Conservation (phyloP, 139 green algal genomes). For the Marvania coccoides region DNA sequence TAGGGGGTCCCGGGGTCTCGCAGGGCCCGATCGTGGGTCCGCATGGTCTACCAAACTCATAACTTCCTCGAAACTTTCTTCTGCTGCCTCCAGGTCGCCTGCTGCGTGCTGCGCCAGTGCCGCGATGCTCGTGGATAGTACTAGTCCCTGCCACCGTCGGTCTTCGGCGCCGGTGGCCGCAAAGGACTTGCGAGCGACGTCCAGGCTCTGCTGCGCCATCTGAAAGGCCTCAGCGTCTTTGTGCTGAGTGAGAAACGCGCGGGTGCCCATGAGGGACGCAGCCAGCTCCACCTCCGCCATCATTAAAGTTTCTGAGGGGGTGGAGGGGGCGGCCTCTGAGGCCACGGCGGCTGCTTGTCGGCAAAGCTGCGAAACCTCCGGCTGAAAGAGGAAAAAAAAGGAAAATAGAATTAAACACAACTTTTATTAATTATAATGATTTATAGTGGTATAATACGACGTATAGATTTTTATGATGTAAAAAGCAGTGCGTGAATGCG, state of each 20-base stretch:
- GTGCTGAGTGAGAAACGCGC: constrained; percentile 6
- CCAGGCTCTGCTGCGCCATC: constrained; percentile 27
- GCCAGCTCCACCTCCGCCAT: constrained; percentile 24
- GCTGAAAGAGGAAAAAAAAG: not conserved
- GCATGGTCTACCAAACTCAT: constrained; percentile 18
- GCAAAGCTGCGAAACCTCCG: constrained; percentile 11
- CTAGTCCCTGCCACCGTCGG: constrained; percentile 26
- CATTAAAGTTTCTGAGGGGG: not conserved
- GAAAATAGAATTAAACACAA: not conserved
- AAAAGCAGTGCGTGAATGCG: no score
- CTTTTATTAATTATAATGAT: no score
- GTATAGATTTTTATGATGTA: no score
- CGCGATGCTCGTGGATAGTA: constrained; percentile 16
- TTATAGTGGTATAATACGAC: no score
- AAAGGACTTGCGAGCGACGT: constrained; percentile 28
- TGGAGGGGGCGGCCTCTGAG: not conserved
- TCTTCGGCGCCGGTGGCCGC: constrained; percentile 10
- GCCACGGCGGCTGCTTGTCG: constrained; percentile 10
- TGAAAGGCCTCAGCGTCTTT: constrained; percentile 25
- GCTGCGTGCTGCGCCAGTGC: constrained; percentile 30
- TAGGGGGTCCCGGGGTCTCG: constrained; percentile 5
- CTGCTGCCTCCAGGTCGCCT: constrained; percentile 14
- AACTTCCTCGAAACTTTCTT: constrained; percentile 16
- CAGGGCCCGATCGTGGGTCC: not conserved
- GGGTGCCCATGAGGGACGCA: not conserved